A percentile compares a stretch with the other conserved stretches of the same genome.
These are phyloP conservation scores for Exophiala bonariae DNA, from an alignment of 2,329 filamentous ascomycete genomes.

Conservation along the genomic window DNA sequence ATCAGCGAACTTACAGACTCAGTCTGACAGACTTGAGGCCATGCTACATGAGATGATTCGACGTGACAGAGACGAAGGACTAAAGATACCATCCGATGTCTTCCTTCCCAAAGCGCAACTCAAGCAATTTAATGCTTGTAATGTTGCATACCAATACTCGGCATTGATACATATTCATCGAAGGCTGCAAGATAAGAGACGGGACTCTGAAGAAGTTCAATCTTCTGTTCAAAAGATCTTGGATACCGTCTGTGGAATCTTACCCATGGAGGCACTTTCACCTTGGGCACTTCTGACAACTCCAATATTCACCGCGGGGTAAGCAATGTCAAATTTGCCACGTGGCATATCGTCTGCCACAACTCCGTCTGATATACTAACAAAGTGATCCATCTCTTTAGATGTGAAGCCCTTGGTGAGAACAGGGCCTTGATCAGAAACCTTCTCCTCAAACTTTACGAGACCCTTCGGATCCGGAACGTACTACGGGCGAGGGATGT, in stretches of 20 bases:
- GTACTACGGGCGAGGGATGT: conserved; percentile 43
- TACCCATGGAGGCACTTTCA: conserved; percentile 39
- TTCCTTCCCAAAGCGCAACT: conserved; percentile 25
- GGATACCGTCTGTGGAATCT: conserved; percentile 39
- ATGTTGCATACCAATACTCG: conserved; percentile 44
- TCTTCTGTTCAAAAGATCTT: conserved; percentile 34
- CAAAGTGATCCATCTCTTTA: background rate
- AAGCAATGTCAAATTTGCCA: background rate
- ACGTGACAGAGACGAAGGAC: conserved; percentile 11
- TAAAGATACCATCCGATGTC: conserved; percentile 32
- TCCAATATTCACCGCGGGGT: conserved; percentile 43
- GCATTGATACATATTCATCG: conserved; percentile 45
- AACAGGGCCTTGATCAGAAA: conserved; percentile 36
- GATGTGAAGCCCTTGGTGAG: conserved; percentile 39
- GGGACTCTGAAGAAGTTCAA: conserved; percentile 5
- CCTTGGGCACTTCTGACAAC: conserved; percentile 46
- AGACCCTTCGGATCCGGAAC: conserved; percentile 43
- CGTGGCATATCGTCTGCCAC: too few relatives aligned
- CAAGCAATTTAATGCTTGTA: conserved; percentile 40
- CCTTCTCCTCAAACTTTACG: conserved; percentile 36
- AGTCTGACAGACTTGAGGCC: conserved; percentile 15
- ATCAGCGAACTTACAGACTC: conserved; percentile 33
- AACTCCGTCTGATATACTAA: background rate
- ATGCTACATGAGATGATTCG: conserved; percentile 26
- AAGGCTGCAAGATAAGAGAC: conserved; percentile 35